Base-by-base conservation (phyloP, 768 basidiomycete species). In the Lentinus tigrinus region DNA sequence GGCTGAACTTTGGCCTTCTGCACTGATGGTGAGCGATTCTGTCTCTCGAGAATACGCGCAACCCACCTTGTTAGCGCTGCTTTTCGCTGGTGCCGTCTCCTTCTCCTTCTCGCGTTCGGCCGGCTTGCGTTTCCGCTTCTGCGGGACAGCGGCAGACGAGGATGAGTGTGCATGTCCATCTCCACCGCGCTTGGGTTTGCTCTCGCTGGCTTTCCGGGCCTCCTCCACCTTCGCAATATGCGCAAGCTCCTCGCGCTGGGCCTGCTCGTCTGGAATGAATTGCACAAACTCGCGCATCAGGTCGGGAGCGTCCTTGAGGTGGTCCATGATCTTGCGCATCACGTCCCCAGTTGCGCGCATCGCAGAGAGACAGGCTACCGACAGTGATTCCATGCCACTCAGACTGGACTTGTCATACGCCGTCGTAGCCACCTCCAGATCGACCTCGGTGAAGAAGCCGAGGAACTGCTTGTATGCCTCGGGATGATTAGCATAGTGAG, bases 391-490 rank as follows among this genome's bases (percentile, higher is more conserved):
- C 38, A 59, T 48, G 51, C 70, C 65, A 55, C 80, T 11, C 31
- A 31, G 31, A 31, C 31, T 31, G 31, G 31, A 31, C 31, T 31
- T 31, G 31, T 31, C 31, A 11, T 31, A 31, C 11, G 31, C 31
- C 6, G 31, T 11, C 7, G 31, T 31, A 11, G 31, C 31, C 31
- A 31, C 31, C 6, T 31, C 31, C 31, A 31, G 31, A 11, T 31
- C 31, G 31, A 31, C 85, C 42, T 81, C 56, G 75, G 85, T 83
- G 3, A 94, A 73, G 52, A 93, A 87, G 64, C 89, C 88, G 24
- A 93, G 72, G 67, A 93, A 93, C 63, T 85, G 82, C 53, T 83
- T 82, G 63, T 93, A 93, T 4, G 90, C 94, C 16, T 94, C 93
- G 0, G 92, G 83, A 61, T 96, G 91, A 54, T 74, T 71, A 26